phyloP scores from a whole-genome alignment of 2,329 filamentous ascomycete species.

The Colletotrichum sp. region DNA sequence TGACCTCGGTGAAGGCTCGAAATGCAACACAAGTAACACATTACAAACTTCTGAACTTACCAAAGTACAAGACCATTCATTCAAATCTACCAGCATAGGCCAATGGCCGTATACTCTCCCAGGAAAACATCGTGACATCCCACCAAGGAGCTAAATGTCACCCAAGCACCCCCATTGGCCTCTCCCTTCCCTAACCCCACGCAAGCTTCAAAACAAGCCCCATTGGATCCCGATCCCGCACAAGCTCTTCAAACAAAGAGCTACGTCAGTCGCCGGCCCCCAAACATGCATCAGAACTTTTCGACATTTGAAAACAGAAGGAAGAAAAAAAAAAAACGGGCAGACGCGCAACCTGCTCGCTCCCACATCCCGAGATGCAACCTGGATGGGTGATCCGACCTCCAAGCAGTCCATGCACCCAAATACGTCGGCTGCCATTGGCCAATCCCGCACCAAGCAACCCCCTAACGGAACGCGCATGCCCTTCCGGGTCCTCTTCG shows the following conservation, averaged over 20 bases:
- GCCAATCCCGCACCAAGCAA: not conserved
- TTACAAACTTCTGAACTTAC: fast-evolving
- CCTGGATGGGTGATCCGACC: not conserved
- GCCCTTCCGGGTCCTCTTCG: not conserved
- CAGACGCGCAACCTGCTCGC: not conserved
- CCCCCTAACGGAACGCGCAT: not conserved
- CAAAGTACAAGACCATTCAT: not conserved
- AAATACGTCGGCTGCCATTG: not conserved
- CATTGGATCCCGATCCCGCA: not conserved
- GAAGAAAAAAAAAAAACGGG: not conserved
- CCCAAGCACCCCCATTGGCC: not conserved
- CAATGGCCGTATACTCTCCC: not conserved
- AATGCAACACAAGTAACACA: not conserved
- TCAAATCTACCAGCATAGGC: not conserved
- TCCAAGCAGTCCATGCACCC: not conserved
- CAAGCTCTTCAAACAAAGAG: not conserved
- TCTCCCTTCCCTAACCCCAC: not conserved
- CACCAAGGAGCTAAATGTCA: not conserved
- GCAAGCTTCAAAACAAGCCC: not conserved
- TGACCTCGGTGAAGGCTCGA: not conserved
- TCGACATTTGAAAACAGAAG: not conserved
- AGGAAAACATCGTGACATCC: not conserved
- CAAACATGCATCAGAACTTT: not conserved
- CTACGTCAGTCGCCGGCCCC: not conserved
- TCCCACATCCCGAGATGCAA: not conserved